These are phyloP conservation scores for Phytomonas francai DNA, from an alignment of 208 protist genomes.

Conservation along the genomic window DNA sequence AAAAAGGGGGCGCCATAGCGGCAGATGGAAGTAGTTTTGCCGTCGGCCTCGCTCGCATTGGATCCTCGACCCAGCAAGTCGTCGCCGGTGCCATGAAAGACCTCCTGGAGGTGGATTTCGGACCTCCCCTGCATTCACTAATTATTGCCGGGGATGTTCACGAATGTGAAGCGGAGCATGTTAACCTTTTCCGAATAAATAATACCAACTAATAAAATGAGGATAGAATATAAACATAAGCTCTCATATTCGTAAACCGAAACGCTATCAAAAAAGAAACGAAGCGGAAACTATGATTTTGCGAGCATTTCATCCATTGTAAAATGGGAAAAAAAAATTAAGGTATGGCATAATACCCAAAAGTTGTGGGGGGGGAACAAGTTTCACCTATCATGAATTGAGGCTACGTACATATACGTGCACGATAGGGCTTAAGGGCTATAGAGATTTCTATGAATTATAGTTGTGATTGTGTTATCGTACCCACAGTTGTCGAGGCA, in stretches of 20 bases:
- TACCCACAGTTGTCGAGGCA: not conserved
- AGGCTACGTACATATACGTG: not conserved
- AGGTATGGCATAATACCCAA: too few relatives aligned
- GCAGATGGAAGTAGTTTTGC: constrained; percentile 78
- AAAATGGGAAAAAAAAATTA: not conserved
- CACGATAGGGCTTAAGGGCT: not conserved
- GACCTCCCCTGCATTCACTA: constrained; percentile 95
- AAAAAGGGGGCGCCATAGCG: constrained; percentile 56
- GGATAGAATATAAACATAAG: not conserved
- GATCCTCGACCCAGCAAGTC: constrained; percentile 88
- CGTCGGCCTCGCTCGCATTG: constrained; percentile 96
- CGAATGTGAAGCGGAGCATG: constrained; percentile 89
- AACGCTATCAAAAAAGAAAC: not conserved
- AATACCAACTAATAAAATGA: not conserved
- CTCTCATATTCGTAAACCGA: not conserved
- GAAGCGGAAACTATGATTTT: not conserved
- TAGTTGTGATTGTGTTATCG: not conserved
- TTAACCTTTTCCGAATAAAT: constrained; percentile 26
- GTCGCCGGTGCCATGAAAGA: constrained; percentile 90
- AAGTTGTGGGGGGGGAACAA: too few relatives aligned
- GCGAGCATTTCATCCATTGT: not conserved
- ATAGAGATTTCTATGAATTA: not conserved
- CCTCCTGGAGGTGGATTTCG: constrained; percentile 93
- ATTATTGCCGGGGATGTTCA: constrained; percentile 95
- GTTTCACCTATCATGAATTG: not conserved